Evolutionary conservation across 768 basidiomycete genomes (phyloP).

Genomic region (Xerocomus spinulosus): DNA sequence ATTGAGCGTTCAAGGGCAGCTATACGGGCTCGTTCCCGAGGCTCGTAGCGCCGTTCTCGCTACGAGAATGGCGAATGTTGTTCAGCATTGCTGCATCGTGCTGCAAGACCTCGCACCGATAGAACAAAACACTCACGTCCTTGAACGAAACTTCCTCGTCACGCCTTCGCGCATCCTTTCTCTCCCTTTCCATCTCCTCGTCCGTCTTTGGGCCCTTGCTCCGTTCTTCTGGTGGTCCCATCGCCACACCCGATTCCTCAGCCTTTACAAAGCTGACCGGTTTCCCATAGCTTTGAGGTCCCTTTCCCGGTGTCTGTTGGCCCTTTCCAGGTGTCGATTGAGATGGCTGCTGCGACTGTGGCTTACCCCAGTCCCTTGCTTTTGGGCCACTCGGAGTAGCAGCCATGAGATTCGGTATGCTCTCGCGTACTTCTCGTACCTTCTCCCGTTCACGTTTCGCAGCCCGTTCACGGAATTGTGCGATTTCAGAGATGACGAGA

Average conservation of each 20-base stretch:
- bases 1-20: conserved; percentile 72
- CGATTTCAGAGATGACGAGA: conserved; percentile 93
- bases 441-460: conserved; percentile 91
- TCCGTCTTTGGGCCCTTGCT: conserved; percentile 61
- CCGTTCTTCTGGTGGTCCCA: conserved; percentile 33
- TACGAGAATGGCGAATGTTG: conserved; percentile 28
- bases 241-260: conserved; percentile 42
- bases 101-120: not conserved
- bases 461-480: conserved; percentile 90
- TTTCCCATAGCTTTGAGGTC: conserved; percentile 72
- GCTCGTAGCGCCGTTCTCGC: conserved; percentile 94
- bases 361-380: conserved; percentile 73
- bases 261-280: conserved; percentile 82
- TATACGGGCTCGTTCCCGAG: conserved; percentile 80
- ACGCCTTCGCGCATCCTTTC: conserved; percentile 67
- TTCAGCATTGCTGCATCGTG: not conserved
- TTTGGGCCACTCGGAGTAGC: conserved; percentile 67
- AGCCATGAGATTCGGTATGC: conserved; percentile 42
- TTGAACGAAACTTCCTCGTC: conserved; percentile 83
- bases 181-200: conserved; percentile 80
- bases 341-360: conserved; percentile 33
- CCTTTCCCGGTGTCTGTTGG: conserved; percentile 55
- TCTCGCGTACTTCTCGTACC: conserved; percentile 67
- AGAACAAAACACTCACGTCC: conserved; percentile 56
- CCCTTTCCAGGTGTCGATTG: conserved; percentile 34